A percentile compares a stretch with the other conserved stretches of the same genome.
Evolutionary conservation across 2,329 filamentous ascomycete genomes (phyloP).

Genomic region (Zymoseptoria crescenta): DNA sequence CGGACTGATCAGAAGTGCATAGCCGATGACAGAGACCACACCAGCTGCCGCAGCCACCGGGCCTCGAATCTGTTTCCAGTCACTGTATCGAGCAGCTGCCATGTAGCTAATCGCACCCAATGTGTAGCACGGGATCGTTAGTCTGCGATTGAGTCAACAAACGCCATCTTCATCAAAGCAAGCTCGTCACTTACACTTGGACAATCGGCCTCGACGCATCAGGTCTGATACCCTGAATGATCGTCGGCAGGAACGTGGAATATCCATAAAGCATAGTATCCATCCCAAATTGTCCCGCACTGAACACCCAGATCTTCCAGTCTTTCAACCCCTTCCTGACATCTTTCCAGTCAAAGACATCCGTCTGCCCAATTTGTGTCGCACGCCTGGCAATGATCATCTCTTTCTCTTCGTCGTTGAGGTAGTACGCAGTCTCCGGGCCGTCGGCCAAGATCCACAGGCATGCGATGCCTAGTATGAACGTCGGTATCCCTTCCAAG

Average conservation of each 20-base stretch:
- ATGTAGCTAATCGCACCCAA: constrained; percentile 65
- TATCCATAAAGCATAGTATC: constrained; percentile 75
- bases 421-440: constrained; percentile 56
- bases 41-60: constrained; percentile 58
- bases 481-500: constrained; percentile 49
- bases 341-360: constrained; percentile 52
- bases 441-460: constrained; percentile 53
- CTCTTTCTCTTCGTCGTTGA: constrained; percentile 51
- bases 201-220: constrained; percentile 56
- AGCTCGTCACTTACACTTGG: constrained; percentile 43
- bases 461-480: constrained; percentile 49
- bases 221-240: constrained; percentile 60
- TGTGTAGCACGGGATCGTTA: constrained; percentile 72
- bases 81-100: constrained; percentile 56
- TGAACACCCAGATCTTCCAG: constrained; percentile 69
- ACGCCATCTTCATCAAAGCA: not conserved
- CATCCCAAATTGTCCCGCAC: constrained; percentile 60
- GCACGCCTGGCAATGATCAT: constrained; percentile 47
- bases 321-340: constrained; percentile 61
- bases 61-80: constrained; percentile 58
- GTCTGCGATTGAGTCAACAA: constrained; percentile 12
- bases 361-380: constrained; percentile 42
- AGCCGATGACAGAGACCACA: constrained; percentile 21
- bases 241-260: constrained; percentile 70
- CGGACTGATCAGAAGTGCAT: constrained; percentile 55